A percentile compares a stretch with the other conserved stretches of the same genome.
These are phyloP conservation scores for Boletus coccyginus DNA, from an alignment of 768 basidiomycete genomes.

Conservation along the genomic window DNA sequence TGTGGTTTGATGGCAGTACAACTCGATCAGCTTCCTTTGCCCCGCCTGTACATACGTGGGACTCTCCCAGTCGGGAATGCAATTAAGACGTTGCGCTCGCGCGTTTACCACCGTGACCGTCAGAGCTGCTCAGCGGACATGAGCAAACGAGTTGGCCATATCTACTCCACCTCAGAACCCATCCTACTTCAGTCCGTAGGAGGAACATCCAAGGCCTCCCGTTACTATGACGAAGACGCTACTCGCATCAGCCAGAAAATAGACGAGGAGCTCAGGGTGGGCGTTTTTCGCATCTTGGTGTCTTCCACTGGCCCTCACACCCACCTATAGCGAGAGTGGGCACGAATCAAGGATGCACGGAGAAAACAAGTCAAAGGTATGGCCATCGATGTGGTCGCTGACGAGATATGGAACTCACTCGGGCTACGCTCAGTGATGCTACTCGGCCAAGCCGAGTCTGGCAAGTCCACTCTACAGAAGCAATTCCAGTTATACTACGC, in stretches of 20 bases:
- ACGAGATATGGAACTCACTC: slow-evolving; percentile 3
- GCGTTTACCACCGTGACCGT: slow-evolving; percentile 16
- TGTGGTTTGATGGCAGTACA: slow-evolving; percentile 29
- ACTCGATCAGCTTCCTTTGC: slow-evolving; percentile 33
- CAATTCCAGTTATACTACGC: slow-evolving; percentile 84
- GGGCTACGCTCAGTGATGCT: slow-evolving; percentile 52
- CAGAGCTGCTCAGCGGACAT: slow-evolving; percentile 18
- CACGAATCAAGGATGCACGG: slow-evolving; percentile 43
- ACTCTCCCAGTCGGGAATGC: slow-evolving; percentile 29
- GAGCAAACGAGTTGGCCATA: slow-evolving; percentile 29
- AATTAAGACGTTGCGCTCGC: slow-evolving; percentile 27
- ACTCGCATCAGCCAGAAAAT: slow-evolving; percentile 48
- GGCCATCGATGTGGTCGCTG: not conserved
- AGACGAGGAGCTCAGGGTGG: slow-evolving; percentile 56
- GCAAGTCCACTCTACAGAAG: slow-evolving; percentile 82
- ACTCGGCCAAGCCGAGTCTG: slow-evolving; percentile 77
- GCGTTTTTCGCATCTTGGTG: slow-evolving; percentile 2
- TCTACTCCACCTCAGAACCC: slow-evolving; percentile 31
- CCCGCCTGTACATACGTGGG: slow-evolving; percentile 37
- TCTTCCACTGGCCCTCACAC: slow-evolving; percentile 2
- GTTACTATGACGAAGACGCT: slow-evolving; percentile 43
- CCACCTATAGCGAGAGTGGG: slow-evolving; percentile 44
- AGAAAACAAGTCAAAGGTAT: slow-evolving; percentile 55
- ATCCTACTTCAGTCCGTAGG: slow-evolving; percentile 32
- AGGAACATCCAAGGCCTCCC: slow-evolving; percentile 29